Evolutionary conservation across 148 eudicot species (phyloP).

Genomic region (Diospyros lotus): DNA sequence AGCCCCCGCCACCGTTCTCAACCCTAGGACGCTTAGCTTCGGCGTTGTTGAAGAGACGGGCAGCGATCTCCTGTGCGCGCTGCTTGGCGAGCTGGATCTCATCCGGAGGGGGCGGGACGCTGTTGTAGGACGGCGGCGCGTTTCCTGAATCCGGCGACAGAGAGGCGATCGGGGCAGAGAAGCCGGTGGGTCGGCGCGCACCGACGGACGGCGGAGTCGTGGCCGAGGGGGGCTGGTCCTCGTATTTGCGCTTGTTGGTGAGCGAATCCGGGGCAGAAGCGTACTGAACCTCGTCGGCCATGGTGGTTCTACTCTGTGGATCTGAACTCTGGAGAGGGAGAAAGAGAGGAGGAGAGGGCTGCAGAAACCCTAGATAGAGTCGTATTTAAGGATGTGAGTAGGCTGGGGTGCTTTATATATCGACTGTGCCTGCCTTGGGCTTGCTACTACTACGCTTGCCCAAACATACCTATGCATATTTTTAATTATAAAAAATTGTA

Average conservation of each 20-base stretch:
- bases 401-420: too few relatives aligned
- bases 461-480: too few relatives aligned
- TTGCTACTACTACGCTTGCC: too few relatives aligned
- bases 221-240: slow-evolving; percentile 33
- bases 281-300: slow-evolving; percentile 80
- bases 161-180: slow-evolving; percentile 41
- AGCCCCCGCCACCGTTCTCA: slow-evolving; percentile 41
- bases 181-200: slow-evolving; percentile 56
- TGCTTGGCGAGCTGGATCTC: slow-evolving; percentile 59
- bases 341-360: slow-evolving; percentile 11
- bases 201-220: too few relatives aligned
- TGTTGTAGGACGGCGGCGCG: slow-evolving; percentile 37
- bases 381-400: background rate
- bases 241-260: slow-evolving; percentile 74
- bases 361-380: slow-evolving; percentile 26
- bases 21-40: slow-evolving; percentile 69
- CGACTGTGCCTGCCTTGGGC: too few relatives aligned
- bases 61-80: slow-evolving; percentile 71
- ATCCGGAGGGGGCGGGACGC: slow-evolving; percentile 48
- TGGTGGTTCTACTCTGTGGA: slow-evolving; percentile 10
- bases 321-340: slow-evolving; percentile 9
- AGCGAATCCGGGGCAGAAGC: slow-evolving; percentile 20
- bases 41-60: slow-evolving; percentile 45
- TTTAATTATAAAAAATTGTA: too few relatives aligned
- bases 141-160: slow-evolving; percentile 29